Percentiles rank a stretch among this genome's conserved stretches.
phyloP scores from a whole-genome alignment of 2,329 filamentous ascomycete genomes.

The Pseudocercospora vitis region DNA sequence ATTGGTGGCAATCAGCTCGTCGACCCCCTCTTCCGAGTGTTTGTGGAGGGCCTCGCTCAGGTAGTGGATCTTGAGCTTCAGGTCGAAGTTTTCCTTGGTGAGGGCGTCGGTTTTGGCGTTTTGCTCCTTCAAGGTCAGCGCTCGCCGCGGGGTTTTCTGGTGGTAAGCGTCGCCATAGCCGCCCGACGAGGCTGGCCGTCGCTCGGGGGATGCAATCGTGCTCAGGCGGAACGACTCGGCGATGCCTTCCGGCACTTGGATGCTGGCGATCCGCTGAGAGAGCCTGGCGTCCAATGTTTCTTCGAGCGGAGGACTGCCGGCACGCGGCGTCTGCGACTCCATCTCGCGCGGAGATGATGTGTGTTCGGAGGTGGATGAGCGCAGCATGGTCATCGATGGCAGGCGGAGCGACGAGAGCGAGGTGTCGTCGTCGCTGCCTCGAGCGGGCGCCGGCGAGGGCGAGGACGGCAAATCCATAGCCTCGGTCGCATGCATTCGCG shows the following conservation, averaged over 20 bases:
- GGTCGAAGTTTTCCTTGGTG: constrained; percentile 96
- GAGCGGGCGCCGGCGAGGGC: neutral
- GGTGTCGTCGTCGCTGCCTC: neutral
- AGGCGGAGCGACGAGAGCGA: constrained; percentile 6
- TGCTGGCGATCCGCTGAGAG: constrained; percentile 15
- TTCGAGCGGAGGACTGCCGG: constrained; percentile 15
- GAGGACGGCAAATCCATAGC: neutral
- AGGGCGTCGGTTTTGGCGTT: constrained; percentile 94
- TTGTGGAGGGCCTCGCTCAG: constrained; percentile 90
- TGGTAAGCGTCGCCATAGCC: constrained; percentile 20
- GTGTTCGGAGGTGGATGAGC: constrained; percentile 9
- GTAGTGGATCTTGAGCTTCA: constrained; percentile 97
- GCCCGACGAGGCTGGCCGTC: constrained; percentile 18
- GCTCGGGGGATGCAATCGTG: constrained; percentile 14
- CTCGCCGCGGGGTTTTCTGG: constrained; percentile 30
- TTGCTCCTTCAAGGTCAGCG: constrained; percentile 89
- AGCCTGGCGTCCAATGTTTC: constrained; percentile 10
- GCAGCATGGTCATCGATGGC: constrained; percentile 13
- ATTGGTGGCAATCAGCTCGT: constrained; percentile 97
- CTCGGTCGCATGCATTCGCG: neutral
- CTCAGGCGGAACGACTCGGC: constrained; percentile 18
- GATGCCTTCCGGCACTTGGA: constrained; percentile 17
- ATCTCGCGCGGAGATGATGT: constrained; percentile 11
- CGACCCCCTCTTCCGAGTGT: constrained; percentile 91
- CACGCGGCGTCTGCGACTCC: constrained; percentile 15